Evolutionary conservation across 768 basidiomycete species (phyloP).

Genomic region (Gelatoporia subvermispora): DNA sequence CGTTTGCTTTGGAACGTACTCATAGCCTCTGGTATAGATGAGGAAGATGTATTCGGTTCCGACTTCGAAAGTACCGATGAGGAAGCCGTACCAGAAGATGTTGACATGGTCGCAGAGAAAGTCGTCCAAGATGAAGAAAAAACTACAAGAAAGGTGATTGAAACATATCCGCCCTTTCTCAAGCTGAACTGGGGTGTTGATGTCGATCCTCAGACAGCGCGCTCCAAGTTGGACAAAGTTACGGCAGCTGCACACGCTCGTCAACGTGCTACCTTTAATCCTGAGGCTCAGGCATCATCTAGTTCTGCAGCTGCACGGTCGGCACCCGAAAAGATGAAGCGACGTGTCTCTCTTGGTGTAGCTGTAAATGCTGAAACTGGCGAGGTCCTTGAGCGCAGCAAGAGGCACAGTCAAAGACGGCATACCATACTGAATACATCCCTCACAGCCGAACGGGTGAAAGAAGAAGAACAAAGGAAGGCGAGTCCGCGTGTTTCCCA

Average conservation of each 20-base stretch:
- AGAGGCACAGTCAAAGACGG: slow-evolving; percentile 58
- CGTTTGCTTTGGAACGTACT: not conserved
- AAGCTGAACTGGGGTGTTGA: not conserved
- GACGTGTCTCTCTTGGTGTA: slow-evolving; percentile 51
- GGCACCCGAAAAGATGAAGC: slow-evolving; percentile 27
- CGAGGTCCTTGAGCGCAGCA: slow-evolving; percentile 40
- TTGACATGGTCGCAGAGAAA: slow-evolving; percentile 51
- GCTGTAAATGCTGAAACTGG: slow-evolving; percentile 59
- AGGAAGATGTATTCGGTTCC: slow-evolving; percentile 76
- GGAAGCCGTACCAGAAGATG: slow-evolving; percentile 42
- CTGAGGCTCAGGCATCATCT: slow-evolving; percentile 32
- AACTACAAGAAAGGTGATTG: slow-evolving; percentile 41
- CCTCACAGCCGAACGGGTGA: slow-evolving; percentile 59
- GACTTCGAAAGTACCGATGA: slow-evolving; percentile 88
- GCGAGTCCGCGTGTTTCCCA: slow-evolving; percentile 28
- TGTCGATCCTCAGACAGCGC: slow-evolving; percentile 39
- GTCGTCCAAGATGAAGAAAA: slow-evolving; percentile 58
- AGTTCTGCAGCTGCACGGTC: slow-evolving; percentile 13
- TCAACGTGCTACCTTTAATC: slow-evolving; percentile 65
- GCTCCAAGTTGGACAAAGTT: slow-evolving; percentile 53
- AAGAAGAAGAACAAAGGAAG: slow-evolving; percentile 58
- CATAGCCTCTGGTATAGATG: slow-evolving; percentile 41
- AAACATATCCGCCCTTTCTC: not conserved
- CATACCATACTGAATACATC: slow-evolving; percentile 71
- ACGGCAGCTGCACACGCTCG: slow-evolving; percentile 65